Conservation (phyloP, 1,139 yeast species). For the Nadsonia commutata region DNA sequence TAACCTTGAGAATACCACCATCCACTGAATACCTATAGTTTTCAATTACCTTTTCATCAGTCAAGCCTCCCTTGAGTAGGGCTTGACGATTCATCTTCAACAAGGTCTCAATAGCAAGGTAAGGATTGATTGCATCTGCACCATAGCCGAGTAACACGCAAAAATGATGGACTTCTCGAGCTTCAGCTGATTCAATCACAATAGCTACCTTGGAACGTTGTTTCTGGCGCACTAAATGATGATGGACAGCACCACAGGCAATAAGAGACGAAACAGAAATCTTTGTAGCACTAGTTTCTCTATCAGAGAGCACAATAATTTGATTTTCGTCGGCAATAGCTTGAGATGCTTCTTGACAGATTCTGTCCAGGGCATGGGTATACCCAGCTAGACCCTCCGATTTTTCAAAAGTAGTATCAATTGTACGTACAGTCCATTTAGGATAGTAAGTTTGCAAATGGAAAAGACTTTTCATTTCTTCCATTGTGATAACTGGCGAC, state of each 20-base stretch:
- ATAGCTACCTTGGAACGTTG: constrained; percentile 93
- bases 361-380: constrained; percentile 67
- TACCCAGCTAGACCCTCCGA: constrained; percentile 77
- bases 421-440: constrained; percentile 65
- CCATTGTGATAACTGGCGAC: constrained; percentile 66
- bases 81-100: constrained; percentile 74
- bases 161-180: constrained; percentile 93
- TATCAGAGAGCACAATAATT: constrained; percentile 65
- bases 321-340: constrained; percentile 69
- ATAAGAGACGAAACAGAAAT: constrained; percentile 78
- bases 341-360: constrained; percentile 75
- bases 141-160: constrained; percentile 94
- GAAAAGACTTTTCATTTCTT: constrained; percentile 60
- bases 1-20: constrained; percentile 85
- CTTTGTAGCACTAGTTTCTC: constrained; percentile 41
- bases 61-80: constrained; percentile 41
- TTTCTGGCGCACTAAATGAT: constrained; percentile 87
- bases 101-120: constrained; percentile 81
- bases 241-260: constrained; percentile 97
- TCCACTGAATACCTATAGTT: constrained; percentile 78
- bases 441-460: constrained; percentile 67
- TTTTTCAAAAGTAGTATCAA: constrained; percentile 84
- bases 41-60: constrained; percentile 44
- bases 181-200: constrained; percentile 87
- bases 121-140: constrained; percentile 92